A percentile compares a stretch with the other conserved stretches of the same genome.
These are phyloP conservation scores for Diaporthe sp. DNA, from an alignment of 2,329 filamentous ascomycete species.

Conservation along the genomic window DNA sequence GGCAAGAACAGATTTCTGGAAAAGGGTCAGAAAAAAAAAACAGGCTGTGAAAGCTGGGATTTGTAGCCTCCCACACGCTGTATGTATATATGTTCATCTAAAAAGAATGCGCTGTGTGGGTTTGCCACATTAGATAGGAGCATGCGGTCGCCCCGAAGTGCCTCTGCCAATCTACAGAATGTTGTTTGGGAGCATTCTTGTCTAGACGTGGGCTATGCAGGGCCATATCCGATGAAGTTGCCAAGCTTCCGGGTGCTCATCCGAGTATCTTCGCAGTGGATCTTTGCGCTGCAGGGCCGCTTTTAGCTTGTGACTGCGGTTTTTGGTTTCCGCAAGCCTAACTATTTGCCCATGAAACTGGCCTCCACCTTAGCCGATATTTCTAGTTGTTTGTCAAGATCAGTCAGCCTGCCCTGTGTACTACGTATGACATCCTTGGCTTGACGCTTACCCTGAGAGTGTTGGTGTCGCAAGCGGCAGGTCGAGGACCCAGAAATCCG, in stretches of 20 bases:
- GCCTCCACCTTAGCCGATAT: neutral
- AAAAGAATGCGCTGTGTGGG: neutral
- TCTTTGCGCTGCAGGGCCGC: neutral
- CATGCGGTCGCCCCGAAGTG: neutral
- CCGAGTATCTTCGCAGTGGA: neutral
- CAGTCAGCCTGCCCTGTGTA: neutral
- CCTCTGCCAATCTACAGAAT: neutral
- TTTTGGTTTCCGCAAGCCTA: neutral
- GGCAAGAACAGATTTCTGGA: neutral
- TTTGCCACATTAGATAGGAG: neutral
- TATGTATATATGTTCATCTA: neutral
- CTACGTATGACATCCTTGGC: neutral
- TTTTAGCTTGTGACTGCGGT: neutral
- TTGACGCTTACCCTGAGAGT: neutral
- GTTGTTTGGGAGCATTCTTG: neutral
- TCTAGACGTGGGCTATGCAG: neutral
- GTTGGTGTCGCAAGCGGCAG: conserved; percentile 9
- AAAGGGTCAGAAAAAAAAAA: neutral
- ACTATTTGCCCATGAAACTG: neutral
- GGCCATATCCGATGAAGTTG: conserved; percentile 7
- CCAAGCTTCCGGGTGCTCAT: conserved; percentile 25
- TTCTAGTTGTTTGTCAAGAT: neutral
- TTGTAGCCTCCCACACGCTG: neutral
- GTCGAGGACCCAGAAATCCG: conserved; percentile 7
- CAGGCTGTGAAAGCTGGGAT: neutral